Conservation (phyloP, 345 rosid species). For the Heritiera fomes region DNA sequence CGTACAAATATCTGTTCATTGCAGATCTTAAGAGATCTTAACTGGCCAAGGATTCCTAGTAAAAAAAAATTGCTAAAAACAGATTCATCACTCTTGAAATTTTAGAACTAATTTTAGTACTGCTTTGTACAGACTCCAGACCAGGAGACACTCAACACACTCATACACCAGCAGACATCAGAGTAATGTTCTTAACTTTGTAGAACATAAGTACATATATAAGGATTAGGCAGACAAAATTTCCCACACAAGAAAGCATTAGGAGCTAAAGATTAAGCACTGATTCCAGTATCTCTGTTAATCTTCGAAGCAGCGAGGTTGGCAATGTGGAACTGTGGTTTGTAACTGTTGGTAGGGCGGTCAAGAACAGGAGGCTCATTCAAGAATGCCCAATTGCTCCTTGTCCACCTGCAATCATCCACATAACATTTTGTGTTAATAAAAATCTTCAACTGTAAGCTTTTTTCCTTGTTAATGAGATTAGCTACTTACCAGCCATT, state of each 20-base stretch:
- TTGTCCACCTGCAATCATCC: slow-evolving; percentile 60
- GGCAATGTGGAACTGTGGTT: slow-evolving; percentile 66
- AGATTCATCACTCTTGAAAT: not conserved
- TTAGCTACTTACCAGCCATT: slow-evolving; percentile 52
- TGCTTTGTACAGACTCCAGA: not conserved
- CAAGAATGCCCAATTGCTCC: slow-evolving; percentile 83
- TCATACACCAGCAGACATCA: not conserved
- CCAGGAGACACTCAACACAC: too few relatives aligned
- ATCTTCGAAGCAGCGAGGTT: slow-evolving; percentile 24
- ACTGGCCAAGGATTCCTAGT: not conserved
- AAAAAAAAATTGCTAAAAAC: not conserved
- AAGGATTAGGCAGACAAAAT: not conserved
- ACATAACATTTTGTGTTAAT: not conserved
- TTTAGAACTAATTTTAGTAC: not conserved
- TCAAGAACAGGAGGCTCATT: slow-evolving; percentile 74
- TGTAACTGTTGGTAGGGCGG: slow-evolving; percentile 43
- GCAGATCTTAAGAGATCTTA: not conserved
- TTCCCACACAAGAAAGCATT: not conserved
- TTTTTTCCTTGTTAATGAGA: not conserved
- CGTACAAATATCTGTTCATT: not conserved
- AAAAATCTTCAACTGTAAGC: not conserved
- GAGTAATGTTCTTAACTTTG: not conserved
- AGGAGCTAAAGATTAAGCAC: not conserved
- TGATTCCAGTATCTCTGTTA: slow-evolving; percentile 19
- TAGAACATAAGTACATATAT: not conserved